Evolutionary conservation across 2,329 filamentous ascomycete genomes (phyloP), one percentile per base, ranked within the genome.

Genomic region (Penicillium nordicum): DNA sequence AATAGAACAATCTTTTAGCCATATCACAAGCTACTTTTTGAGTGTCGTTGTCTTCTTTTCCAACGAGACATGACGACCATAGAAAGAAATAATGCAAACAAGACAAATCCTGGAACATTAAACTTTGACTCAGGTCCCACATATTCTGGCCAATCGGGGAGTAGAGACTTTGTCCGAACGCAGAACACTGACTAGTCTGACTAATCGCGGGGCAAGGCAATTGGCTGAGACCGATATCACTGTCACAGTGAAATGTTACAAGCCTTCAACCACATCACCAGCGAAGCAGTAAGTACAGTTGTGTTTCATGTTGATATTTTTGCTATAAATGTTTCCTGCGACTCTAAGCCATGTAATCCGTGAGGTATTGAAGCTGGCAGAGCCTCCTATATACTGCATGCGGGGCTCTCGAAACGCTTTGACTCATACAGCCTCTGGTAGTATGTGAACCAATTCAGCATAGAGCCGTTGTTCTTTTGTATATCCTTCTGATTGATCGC

Each of bases 151-250:
- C 61, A 63, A 63, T 63, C 53, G 45, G 23, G 36, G 38, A 43
- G 29, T 10, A 18, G 5, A 47, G 45, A 25, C 36, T 38, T 47
- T 49, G 43, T 34, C 36, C 43, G 27, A 23, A n/a, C 18, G 5
- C 11, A 44, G 30, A 9, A n/a, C 7, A 50, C 42, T 61, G 58
- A 64, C 51, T 66, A 58, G 63, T 38, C 60, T 61, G 58, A 64
- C 51, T 66, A 58, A 65, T 38, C 60, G 57, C 59, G 55, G 63
- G 61, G 61, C 57, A 42, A 44, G 47, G 23, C 40, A 44, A 38
- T 56, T 57, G 42, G 54, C 38, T 37, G 48, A 36, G 57, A 65
- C 68, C 69, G 71, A 72, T 67, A 72, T 72, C 71, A 69, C 70
- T 64, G 57, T 55, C 55, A 38, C 34, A 34, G 55, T 60, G 45